Percentiles rank a stretch among this genome's conserved stretches.
phyloP scores from a whole-genome alignment of 805 yeast species.

The Candida endomychidarum region DNA sequence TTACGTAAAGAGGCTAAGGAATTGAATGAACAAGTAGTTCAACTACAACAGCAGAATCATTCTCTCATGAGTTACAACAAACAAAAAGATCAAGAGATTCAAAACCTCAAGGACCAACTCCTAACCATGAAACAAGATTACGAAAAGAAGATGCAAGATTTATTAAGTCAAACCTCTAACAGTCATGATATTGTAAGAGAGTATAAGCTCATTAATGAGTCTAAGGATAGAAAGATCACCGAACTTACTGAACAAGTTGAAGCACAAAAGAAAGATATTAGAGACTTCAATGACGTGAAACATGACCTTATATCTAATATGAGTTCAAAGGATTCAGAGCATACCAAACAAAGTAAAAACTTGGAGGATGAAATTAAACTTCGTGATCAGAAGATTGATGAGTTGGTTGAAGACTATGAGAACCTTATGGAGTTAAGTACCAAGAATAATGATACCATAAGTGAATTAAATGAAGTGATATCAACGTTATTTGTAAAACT shows the following conservation, averaged over 20 bases:
- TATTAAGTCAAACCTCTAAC: slow-evolving; percentile 5
- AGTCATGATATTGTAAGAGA: slow-evolving; percentile 3
- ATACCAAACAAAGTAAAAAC: slow-evolving; percentile 50
- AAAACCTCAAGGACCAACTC: slow-evolving; percentile 10
- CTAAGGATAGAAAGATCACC: slow-evolving; percentile 12
- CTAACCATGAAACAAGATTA: slow-evolving; percentile 7
- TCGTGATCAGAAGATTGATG: slow-evolving; percentile 47
- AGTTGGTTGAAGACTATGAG: slow-evolving; percentile 40
- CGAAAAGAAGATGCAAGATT: slow-evolving; percentile 1
- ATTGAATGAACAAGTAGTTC: slow-evolving; percentile 7
- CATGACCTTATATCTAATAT: slow-evolving; percentile 66
- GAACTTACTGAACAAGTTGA: slow-evolving; percentile 9
- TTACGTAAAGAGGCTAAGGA: slow-evolving; percentile 32
- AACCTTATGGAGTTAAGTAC: slow-evolving; percentile 42
- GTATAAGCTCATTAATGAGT: slow-evolving; percentile 9
- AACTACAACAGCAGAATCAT: not conserved
- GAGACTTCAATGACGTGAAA: slow-evolving; percentile 43
- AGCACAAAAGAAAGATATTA: slow-evolving; percentile 17
- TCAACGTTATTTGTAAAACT: slow-evolving; percentile 17
- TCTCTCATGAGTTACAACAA: not conserved
- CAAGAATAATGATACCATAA: slow-evolving; percentile 24
- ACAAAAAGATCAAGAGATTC: slow-evolving; percentile 8
- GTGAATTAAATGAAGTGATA: slow-evolving; percentile 23
- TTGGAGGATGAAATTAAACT: slow-evolving; percentile 51
- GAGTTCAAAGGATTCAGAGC: slow-evolving; percentile 63